phyloP scores from a whole-genome alignment of 1,284 basidiomycete species.

The Tilletia indica region DNA sequence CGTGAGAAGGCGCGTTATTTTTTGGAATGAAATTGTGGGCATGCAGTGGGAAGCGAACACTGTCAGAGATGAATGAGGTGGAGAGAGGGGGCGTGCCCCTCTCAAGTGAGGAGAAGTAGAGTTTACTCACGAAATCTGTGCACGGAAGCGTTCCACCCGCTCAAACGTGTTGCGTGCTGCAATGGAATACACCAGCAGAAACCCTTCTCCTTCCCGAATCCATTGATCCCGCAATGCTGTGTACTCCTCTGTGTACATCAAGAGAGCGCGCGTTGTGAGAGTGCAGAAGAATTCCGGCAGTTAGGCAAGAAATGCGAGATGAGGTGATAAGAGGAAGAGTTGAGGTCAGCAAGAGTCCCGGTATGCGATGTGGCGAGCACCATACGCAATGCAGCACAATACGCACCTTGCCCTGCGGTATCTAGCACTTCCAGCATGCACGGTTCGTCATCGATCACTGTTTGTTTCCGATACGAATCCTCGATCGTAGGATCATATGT shows the following conservation, averaged over 20 bases:
- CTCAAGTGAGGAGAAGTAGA: background rate
- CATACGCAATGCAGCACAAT: too few species aligned
- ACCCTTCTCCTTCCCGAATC: constrained; percentile 58
- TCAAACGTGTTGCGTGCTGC: constrained; percentile 57
- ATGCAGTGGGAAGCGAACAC: background rate
- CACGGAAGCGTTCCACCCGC: constrained; percentile 55
- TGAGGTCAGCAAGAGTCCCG: background rate
- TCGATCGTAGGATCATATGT: constrained; percentile 57
- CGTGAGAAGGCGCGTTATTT: background rate
- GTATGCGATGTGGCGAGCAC: too few species aligned
- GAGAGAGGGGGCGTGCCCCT: too few species aligned
- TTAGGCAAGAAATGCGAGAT: background rate
- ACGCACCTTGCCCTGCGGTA: constrained; percentile 74
- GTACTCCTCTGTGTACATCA: constrained; percentile 52
- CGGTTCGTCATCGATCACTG: constrained; percentile 57
- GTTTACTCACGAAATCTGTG: constrained; percentile 54
- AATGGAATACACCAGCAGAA: constrained; percentile 57
- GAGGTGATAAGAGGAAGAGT: background rate
- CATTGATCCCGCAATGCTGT: constrained; percentile 58
- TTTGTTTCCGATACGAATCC: constrained; percentile 57
- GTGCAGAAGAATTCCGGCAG: too few species aligned
- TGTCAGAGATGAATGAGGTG: too few species aligned
- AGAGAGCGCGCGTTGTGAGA: background rate
- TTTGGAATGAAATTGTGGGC: too few species aligned
- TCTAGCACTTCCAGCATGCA: constrained; percentile 75